Percentiles rank a stretch among this genome's conserved stretches.
phyloP scores from a whole-genome alignment of 192 early-diverging fungal genomes.

The Backusella sp. region DNA sequence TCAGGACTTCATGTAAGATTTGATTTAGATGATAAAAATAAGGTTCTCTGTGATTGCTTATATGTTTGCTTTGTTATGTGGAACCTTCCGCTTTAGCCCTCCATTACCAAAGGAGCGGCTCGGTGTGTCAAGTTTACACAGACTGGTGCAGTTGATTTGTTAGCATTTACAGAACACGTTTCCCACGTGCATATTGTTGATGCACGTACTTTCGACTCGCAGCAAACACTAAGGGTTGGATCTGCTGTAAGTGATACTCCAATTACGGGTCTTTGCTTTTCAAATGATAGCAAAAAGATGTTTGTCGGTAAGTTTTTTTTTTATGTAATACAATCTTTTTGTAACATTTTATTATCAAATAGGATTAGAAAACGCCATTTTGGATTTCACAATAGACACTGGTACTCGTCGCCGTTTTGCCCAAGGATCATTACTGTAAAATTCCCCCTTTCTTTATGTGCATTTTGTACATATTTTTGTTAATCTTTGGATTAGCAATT shows the following conservation, averaged over 20 bases:
- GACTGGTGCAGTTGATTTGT: constrained; percentile 83
- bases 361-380: constrained; percentile 78
- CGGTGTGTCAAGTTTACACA: constrained; percentile 94
- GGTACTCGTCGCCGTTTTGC: constrained; percentile 79
- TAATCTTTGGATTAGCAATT: background rate
- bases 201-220: constrained; percentile 81
- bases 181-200: constrained; percentile 91
- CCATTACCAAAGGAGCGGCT: constrained; percentile 66
- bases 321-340: background rate
- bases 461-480: background rate
- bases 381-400: constrained; percentile 87
- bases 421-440: constrained; percentile 71
- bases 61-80: background rate
- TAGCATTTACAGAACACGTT: constrained; percentile 81
- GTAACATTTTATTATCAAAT: background rate
- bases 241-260: constrained; percentile 66
- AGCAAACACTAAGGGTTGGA: constrained; percentile 79
- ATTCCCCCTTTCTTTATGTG: background rate
- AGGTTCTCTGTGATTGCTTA: background rate
- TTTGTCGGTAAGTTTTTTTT: constrained; percentile 76
- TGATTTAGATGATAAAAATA: background rate
- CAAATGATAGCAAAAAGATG: constrained; percentile 77
- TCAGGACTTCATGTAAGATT: constrained; percentile 63
- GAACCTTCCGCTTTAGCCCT: constrained; percentile 38
- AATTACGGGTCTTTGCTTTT: constrained; percentile 84